Evolutionary conservation across 225 moss, liverwort and hornwort species (phyloP).

Genomic region (Pseudoscleropodium purum): DNA sequence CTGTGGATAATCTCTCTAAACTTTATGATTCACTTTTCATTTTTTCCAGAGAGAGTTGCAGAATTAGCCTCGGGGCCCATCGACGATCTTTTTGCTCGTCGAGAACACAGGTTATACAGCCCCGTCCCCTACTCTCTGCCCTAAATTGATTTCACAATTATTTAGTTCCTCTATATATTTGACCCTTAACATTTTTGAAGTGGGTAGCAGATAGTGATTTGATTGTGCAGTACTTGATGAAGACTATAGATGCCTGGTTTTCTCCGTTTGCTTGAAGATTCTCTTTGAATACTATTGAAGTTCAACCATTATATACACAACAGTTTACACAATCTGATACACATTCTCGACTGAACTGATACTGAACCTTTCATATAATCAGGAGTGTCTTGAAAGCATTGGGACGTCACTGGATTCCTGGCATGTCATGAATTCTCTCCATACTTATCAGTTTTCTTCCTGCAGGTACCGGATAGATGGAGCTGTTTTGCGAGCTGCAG

Average conservation of each 20-base stretch:
- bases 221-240: background rate
- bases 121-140: background rate
- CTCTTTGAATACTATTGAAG: background rate
- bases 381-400: background rate
- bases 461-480: conserved; percentile 92
- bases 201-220: background rate
- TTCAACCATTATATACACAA: background rate
- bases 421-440: background rate
- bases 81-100: conserved; percentile 92
- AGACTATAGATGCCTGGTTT: background rate
- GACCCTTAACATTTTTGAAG: background rate
- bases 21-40: background rate
- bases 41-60: conserved; percentile 43
- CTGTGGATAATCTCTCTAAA: background rate
- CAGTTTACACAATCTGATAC: background rate
- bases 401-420: background rate
- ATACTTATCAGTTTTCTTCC: background rate
- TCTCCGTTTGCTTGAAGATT: background rate
- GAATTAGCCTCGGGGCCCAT: conserved; percentile 90
- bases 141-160: background rate
- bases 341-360: background rate
- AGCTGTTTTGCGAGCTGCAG: conserved; percentile 69
- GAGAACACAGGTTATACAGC: conserved; percentile 75
- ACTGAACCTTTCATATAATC: background rate
- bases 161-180: background rate